Conservation (phyloP, 2,329 filamentous ascomycete genomes). For the Botryotinia narcissicola region DNA sequence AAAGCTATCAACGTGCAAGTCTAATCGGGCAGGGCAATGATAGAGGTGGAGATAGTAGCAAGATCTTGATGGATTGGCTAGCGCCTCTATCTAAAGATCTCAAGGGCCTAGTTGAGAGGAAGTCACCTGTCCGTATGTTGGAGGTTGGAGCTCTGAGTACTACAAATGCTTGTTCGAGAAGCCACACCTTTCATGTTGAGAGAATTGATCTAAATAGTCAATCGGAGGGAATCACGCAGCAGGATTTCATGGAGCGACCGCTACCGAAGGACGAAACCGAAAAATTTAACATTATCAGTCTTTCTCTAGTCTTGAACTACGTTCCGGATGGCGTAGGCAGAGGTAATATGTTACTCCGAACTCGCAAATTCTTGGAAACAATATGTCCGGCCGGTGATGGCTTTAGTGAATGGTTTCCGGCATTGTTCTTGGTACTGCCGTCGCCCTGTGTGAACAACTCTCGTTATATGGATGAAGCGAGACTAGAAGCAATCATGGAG, state of each 20-base stretch:
- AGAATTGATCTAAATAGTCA: constrained; percentile 92
- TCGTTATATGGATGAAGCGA: constrained; percentile 75
- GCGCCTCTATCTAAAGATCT: constrained; percentile 38
- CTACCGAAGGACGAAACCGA: constrained; percentile 61
- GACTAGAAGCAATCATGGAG: constrained; percentile 70
- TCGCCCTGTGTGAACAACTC: constrained; percentile 87
- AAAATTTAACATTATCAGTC: constrained; percentile 82
- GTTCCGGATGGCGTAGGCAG: constrained; percentile 73
- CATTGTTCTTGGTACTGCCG: constrained; percentile 85
- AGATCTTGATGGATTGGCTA: constrained; percentile 63
- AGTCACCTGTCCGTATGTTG: constrained; percentile 60
- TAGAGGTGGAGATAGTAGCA: constrained; percentile 66
- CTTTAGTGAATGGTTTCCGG: constrained; percentile 52
- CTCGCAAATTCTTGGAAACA: constrained; percentile 63
- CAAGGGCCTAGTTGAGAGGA: constrained; percentile 27
- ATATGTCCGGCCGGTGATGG: constrained; percentile 28
- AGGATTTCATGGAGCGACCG: constrained; percentile 91
- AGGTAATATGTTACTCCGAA: constrained; percentile 82
- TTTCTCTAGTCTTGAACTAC: constrained; percentile 92
- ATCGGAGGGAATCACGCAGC: constrained; percentile 73
- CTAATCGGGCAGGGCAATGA: constrained; percentile 65
- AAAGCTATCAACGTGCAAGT: constrained; percentile 65
- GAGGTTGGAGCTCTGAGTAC: constrained; percentile 88
- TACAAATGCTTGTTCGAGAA: constrained; percentile 77
- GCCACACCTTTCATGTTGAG: constrained; percentile 67